Evolutionary conservation across 2,329 filamentous ascomycete species (phyloP).

Genomic region (Dactylellina sp.): DNA sequence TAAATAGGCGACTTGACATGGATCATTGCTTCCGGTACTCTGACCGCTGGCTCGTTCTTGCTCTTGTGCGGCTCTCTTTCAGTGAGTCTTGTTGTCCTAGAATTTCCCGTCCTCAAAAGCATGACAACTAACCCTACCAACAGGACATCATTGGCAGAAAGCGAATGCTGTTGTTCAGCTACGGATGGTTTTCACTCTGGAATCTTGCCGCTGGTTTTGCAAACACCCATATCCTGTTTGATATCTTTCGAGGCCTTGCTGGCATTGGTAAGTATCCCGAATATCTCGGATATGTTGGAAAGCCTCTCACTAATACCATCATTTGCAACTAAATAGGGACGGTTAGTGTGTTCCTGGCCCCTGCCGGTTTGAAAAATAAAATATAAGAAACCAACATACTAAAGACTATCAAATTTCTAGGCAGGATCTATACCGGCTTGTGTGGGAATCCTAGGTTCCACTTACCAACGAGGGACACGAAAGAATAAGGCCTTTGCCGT

Average conservation of each 20-base stretch:
- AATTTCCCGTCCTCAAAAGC: not conserved
- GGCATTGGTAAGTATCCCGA: conserved; percentile 65
- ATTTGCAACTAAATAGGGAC: conserved; percentile 16
- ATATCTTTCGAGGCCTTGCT: conserved; percentile 65
- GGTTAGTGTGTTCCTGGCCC: conserved; percentile 13
- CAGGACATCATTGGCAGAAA: conserved; percentile 67
- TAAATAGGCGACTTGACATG: conserved; percentile 52
- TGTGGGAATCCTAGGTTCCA: conserved; percentile 49
- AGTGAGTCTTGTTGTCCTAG: conserved; percentile 18
- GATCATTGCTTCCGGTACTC: conserved; percentile 52
- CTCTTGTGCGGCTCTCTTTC: conserved; percentile 47
- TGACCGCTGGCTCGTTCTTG: conserved; percentile 50
- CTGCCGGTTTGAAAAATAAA: not conserved
- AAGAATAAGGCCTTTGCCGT: conserved; percentile 55
- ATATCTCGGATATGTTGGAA: conserved; percentile 2
- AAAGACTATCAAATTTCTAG: conserved; percentile 3
- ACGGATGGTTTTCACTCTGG: conserved; percentile 70
- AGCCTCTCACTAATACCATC: conserved; percentile 21
- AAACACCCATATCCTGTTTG: conserved; percentile 65
- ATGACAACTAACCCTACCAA: not conserved
- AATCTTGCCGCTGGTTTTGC: conserved; percentile 68
- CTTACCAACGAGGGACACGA: conserved; percentile 46
- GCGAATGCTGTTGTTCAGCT: conserved; percentile 69
- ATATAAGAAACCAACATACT: not conserved
- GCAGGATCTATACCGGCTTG: conserved; percentile 51